Evolutionary conservation across 352 stramenopile genomes (phyloP), one percentile per base, ranked within the genome.

Genomic region (Pythium sp.): DNA sequence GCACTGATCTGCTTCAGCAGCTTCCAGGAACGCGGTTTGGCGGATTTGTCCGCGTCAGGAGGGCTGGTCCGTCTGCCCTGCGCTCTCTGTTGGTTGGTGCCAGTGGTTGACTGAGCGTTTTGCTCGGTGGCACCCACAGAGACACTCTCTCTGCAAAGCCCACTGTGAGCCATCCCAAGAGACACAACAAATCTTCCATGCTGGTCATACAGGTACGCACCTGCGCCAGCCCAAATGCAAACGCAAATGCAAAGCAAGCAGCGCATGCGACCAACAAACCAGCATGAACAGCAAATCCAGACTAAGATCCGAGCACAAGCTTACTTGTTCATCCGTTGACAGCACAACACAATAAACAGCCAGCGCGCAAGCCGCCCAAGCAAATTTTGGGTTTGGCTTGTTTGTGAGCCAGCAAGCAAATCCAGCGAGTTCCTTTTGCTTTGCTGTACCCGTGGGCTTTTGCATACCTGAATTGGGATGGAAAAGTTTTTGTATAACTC

Each of bases 21-120:
- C 56, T 61, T 61, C 56, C n/a, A 22, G 14, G 56, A 61, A 61
- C 32, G 28, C 30, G 56, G 20, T 24, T 41, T 60, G 28, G 30
- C 26, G 15, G n/a, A 54, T 51, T 56, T 28, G 49, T 26, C 49
- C n/a, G 7, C 46, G 20, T 24, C 46, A 8, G n/a, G 20, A 28
- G 28, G 24, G 54, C 3, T 43, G 56, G 30, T 61, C 47, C 56
- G 22, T 61, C 56, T 61, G 56, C 56, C 30, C 53, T 28, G 22
- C 18, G 20, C 51, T 57, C n/a, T 57, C 26, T 20, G 51, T n/a
- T 57, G 15, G 43, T 51, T 51, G 43, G 43, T 51, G 43, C 43
- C 43, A 51, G 43, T 22, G 6, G 7, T 6, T 12, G 18, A 51
- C 43, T 51, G 43, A 8, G 43, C 43, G 18, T 22, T 51, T 51